Base-by-base conservation (phyloP, 306 rosid genomes). In the Cicer arietinum region DNA sequence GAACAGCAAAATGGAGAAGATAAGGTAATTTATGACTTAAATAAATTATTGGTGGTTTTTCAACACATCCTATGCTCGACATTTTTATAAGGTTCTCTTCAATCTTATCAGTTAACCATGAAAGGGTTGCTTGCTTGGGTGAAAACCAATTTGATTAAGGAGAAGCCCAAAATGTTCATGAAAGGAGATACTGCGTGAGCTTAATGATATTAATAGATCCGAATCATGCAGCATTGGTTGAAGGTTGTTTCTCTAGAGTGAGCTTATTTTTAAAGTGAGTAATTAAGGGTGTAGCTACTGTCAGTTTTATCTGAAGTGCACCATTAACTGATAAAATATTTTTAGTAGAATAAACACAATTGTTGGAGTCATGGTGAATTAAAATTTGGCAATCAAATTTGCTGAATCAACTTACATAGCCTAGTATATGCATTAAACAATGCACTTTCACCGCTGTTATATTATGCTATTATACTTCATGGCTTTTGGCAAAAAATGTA, bases 401-500 rank as follows among this genome's bases (percentile, higher is more conserved):
- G 50, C 30, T 10, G 69, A 59, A 67, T 66, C 53, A 42, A 37
- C 30, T 76, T 54, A 20, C 46, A 9, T 39, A 59, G 48, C 41
- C 17, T 51, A 50, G 17, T 72, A 71, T 53, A 37, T 76, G 74
- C 20, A 12, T 7, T 22, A 50, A 39, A 63, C 9, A 10, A 41
- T 57, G 18, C 71, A 39, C 44, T 70, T 63, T 13, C 56, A 47
- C 63, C 1, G 44, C 45, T 37, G 63, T 69, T 22, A 50, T 50
- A 51, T 58, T 58, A 42, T 30, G 30, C 35, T 72, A 30, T 40
- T 30, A 45, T 22, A 76, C 20, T 46, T 37, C n/a, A 51, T 12
- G 17, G 39, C 11, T 25, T 76, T 57, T 66, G 66, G n/a, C 72
- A 8, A 50, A 50, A 75, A 63, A 60, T 67, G 69, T 50, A 62